Conservation (phyloP, 106 monocot genomes). For the Hemerocallis citrina region DNA sequence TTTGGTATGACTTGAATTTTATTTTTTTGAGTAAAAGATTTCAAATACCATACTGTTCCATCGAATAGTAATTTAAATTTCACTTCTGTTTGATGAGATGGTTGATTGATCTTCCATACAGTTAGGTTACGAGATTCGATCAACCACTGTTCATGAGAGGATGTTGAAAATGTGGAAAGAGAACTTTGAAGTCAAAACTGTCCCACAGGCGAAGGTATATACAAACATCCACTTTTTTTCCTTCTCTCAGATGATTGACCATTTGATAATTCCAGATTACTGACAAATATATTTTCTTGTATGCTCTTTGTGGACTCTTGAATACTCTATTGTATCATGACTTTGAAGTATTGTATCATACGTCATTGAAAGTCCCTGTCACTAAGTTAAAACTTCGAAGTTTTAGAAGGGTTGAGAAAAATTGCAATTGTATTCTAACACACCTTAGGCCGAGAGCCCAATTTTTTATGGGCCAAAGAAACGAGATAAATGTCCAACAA, state of each 20-base stretch:
- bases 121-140: constrained; percentile 94
- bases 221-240: background rate
- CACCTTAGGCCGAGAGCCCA: too few species aligned
- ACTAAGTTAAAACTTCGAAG: too few species aligned
- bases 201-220: constrained; percentile 77
- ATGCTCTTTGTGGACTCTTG: background rate
- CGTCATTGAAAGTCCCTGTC: too few species aligned
- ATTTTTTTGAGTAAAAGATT: background rate
- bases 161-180: constrained; percentile 77
- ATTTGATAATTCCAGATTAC: background rate
- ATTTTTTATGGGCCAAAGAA: too few species aligned
- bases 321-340: too few species aligned
- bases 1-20: constrained; percentile 34
- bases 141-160: constrained; percentile 78
- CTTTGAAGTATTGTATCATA: too few species aligned
- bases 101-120: constrained; percentile 12
- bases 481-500: too few species aligned
- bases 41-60: background rate
- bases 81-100: constrained; percentile 2
- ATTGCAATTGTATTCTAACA: too few species aligned
- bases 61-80: background rate
- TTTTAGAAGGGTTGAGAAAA: too few species aligned
- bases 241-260: too few species aligned
- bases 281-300: background rate
- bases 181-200: constrained; percentile 63